Conservation (phyloP, 2,329 filamentous ascomycete genomes). For the Fusarium buxicola region DNA sequence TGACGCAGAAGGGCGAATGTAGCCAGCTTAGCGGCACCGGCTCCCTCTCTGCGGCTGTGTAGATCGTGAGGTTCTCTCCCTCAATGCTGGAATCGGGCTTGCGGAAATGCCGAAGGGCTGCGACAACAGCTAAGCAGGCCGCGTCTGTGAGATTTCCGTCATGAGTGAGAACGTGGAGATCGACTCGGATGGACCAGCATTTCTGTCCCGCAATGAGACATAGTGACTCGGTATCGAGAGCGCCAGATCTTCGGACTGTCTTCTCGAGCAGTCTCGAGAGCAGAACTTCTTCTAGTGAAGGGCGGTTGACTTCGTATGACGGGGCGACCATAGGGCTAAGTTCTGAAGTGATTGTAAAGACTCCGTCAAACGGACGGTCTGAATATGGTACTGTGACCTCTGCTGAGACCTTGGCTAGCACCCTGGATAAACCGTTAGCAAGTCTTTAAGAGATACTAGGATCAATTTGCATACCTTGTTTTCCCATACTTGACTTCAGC, state of each 20-base stretch:
- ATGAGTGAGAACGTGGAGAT: slow-evolving; percentile 90
- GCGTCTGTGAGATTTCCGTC: slow-evolving; percentile 92
- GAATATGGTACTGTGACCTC: slow-evolving; percentile 87
- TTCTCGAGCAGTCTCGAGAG: slow-evolving; percentile 93
- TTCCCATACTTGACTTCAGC: slow-evolving; percentile 89
- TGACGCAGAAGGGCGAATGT: slow-evolving; percentile 91
- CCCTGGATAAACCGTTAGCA: slow-evolving; percentile 60
- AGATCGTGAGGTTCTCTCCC: slow-evolving; percentile 86
- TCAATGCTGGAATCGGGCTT: slow-evolving; percentile 90
- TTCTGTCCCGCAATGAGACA: slow-evolving; percentile 92
- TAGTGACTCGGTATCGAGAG: slow-evolving; percentile 93
- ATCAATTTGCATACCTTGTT: slow-evolving; percentile 73
- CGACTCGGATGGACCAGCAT: slow-evolving; percentile 90
- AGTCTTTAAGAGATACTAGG: not conserved
- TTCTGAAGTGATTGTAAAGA: slow-evolving; percentile 93
- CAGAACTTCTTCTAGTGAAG: slow-evolving; percentile 85
- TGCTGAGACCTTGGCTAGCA: slow-evolving; percentile 86
- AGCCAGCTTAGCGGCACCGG: slow-evolving; percentile 91
- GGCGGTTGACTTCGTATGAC: slow-evolving; percentile 86
- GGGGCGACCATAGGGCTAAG: slow-evolving; percentile 93
- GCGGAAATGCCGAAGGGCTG: slow-evolving; percentile 89
- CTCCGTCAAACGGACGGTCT: slow-evolving; percentile 93
- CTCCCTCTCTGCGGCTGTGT: slow-evolving; percentile 85
- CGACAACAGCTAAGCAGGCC: slow-evolving; percentile 86
- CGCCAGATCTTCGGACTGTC: slow-evolving; percentile 89